These are phyloP conservation scores for Phytopythium chamaehyphon DNA, from an alignment of 352 stramenopile species.

Conservation along the genomic window DNA sequence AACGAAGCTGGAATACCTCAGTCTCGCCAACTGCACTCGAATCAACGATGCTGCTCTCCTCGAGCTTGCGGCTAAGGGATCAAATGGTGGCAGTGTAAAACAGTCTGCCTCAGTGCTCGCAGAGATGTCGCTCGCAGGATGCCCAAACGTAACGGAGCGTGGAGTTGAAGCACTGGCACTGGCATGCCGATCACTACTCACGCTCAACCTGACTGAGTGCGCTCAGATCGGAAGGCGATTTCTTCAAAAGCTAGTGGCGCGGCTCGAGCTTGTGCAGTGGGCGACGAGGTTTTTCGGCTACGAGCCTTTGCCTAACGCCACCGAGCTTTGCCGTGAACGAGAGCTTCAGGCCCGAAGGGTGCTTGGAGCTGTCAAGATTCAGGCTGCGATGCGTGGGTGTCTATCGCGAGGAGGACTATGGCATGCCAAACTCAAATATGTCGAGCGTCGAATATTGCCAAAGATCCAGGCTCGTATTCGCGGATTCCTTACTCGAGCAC, in stretches of 20 bases:
- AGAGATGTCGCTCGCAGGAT: constrained; percentile 61
- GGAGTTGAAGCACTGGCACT: constrained; percentile 61
- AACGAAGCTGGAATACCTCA: constrained; percentile 55
- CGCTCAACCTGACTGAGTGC: constrained; percentile 84
- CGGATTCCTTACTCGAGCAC: constrained; percentile 66
- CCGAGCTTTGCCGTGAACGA: constrained; percentile 59
- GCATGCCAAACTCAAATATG: constrained; percentile 62
- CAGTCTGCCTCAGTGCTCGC: constrained; percentile 13
- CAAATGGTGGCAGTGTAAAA: not conserved
- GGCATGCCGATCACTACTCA: constrained; percentile 70
- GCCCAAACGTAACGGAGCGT: constrained; percentile 61
- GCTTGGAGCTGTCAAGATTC: constrained; percentile 62
- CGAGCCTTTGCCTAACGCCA: constrained; percentile 76
- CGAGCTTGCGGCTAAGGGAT: constrained; percentile 25
- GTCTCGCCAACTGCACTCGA: constrained; percentile 68
- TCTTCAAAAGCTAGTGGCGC: constrained; percentile 60
- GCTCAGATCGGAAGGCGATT: constrained; percentile 64
- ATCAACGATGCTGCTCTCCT: constrained; percentile 67
- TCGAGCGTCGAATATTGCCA: constrained; percentile 58
- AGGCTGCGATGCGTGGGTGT: constrained; percentile 79
- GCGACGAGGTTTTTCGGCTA: constrained; percentile 82
- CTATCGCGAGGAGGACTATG: constrained; percentile 68
- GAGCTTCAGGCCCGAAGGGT: constrained; percentile 43
- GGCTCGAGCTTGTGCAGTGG: constrained; percentile 83
- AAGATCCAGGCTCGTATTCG: constrained; percentile 78